Evolutionary conservation across 352 stramenopile genomes (phyloP), one percentile per base, ranked within the genome.

Genomic region (Globisporangium megalacanthum): DNA sequence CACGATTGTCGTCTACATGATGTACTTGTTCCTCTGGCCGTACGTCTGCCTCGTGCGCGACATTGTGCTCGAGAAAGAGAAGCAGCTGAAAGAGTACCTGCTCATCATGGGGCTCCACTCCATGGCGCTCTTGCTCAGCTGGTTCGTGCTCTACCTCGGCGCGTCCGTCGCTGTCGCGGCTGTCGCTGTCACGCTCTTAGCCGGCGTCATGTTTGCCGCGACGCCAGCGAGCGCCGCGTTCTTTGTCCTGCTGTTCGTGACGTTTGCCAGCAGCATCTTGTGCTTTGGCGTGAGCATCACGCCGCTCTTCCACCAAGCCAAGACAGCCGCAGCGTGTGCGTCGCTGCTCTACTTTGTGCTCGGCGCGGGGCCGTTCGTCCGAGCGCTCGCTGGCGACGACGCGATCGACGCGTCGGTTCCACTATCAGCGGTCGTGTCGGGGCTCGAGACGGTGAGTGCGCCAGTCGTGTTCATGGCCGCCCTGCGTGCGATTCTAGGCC

Each of bases 61-160:
- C 36, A 69, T 97, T 19, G 88, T 98, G 37, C 60, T 79, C 36
- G 91, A 97, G 46, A 97, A 97, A 61, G 91, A 97, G 68, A 88
- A 79, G 47, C 77, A 91, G 56, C 65, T 96, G 35, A 92, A 93
- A 59, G 86, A 97, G 51, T 94, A 92, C 56, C 49, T 97, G 68
- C 70, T 95, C 50, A 97, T 97, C 46, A 90, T 96, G 79, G 89
- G 89, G 1, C 42, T 96, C 0, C 63, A 64, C n/a, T 71, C 83
- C 0, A 89, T 88, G 73, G 67, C 79, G 29, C 65, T 93, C 36
- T 54, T 92, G 22, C 49, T 88, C 20, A 90, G 79, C 49, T 94
- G 85, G 85, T 86, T 92, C 52, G 41, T 88, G 44, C 60, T 94
- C 7, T 94, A 95, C 56, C 79, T 89, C 46, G n/a, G 88, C 11